phyloP scores from a whole-genome alignment of 2,329 filamentous ascomycete genomes.

The Cryphonectria japonica region DNA sequence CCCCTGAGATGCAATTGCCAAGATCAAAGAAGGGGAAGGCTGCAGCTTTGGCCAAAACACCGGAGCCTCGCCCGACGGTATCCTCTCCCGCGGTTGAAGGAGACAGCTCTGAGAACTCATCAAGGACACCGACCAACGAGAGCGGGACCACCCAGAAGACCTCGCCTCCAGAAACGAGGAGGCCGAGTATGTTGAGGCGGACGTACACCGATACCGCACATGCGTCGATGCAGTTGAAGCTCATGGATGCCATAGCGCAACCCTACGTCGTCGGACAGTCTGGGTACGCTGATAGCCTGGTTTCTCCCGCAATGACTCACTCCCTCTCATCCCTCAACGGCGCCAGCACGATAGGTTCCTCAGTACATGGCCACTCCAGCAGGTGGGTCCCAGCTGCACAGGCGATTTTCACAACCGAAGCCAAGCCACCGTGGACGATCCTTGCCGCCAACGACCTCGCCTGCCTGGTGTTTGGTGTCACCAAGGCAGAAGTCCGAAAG shows the following conservation, averaged over 20 bases:
- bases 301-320: slow-evolving; percentile 51
- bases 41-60: background rate
- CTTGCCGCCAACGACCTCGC: slow-evolving; percentile 94
- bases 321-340: slow-evolving; percentile 47
- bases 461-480: slow-evolving; percentile 98
- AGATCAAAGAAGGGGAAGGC: slow-evolving; percentile 10
- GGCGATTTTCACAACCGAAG: slow-evolving; percentile 96
- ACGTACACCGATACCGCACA: slow-evolving; percentile 85
- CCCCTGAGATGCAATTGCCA: slow-evolving; percentile 27
- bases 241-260: slow-evolving; percentile 83
- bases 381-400: slow-evolving; percentile 90
- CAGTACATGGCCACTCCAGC: slow-evolving; percentile 85
- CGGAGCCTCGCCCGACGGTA: slow-evolving; percentile 5
- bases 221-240: slow-evolving; percentile 75
- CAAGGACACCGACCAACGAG: slow-evolving; percentile 60
- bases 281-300: slow-evolving; percentile 40
- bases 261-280: slow-evolving; percentile 68
- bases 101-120: slow-evolving; percentile 53
- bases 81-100: slow-evolving; percentile 29
- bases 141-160: slow-evolving; percentile 56
- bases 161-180: slow-evolving; percentile 60
- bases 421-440: slow-evolving; percentile 90
- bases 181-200: slow-evolving; percentile 70
- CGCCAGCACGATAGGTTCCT: slow-evolving; percentile 55
- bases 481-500: slow-evolving; percentile 91